These are phyloP conservation scores for Stachybotrys chlorohalonatus DNA, from an alignment of 2,329 filamentous ascomycete species.

Conservation along the genomic window DNA sequence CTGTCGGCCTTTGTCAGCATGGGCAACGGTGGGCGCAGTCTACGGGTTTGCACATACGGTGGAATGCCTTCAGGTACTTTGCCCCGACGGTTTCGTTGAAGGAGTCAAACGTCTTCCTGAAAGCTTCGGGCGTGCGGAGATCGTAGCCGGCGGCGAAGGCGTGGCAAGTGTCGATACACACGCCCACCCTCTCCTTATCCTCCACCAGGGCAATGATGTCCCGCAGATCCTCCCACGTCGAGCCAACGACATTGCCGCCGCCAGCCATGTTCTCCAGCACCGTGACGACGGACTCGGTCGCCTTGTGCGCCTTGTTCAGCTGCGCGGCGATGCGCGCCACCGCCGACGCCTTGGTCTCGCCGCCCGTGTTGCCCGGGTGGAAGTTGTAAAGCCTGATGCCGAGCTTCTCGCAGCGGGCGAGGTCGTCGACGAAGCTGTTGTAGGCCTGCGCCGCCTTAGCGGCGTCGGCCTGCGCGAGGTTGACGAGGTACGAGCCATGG, in stretches of 20 bases:
- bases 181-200: constrained; percentile 76
- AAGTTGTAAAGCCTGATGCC: constrained; percentile 96
- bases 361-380: constrained; percentile 79
- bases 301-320: constrained; percentile 72
- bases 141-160: constrained; percentile 93
- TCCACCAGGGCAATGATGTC: constrained; percentile 75
- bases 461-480: constrained; percentile 76
- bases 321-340: constrained; percentile 71
- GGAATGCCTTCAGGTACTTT: constrained; percentile 73
- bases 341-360: constrained; percentile 56
- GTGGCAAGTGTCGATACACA: constrained; percentile 96
- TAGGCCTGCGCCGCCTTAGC: constrained; percentile 82
- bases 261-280: constrained; percentile 95
- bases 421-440: constrained; percentile 75
- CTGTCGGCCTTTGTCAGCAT: constrained; percentile 10
- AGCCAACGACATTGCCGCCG: constrained; percentile 77
- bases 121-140: constrained; percentile 64
- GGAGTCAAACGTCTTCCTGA: constrained; percentile 60
- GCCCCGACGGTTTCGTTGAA: constrained; percentile 74
- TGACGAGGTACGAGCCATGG: constrained; percentile 94
- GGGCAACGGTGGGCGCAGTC: background rate
- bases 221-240: constrained; percentile 74
- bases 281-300: constrained; percentile 68
- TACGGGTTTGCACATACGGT: constrained; percentile 32
- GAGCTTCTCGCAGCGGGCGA: constrained; percentile 73